Evolutionary conservation across 768 basidiomycete species (phyloP).

Genomic region (Rhodotorula toruloides): DNA sequence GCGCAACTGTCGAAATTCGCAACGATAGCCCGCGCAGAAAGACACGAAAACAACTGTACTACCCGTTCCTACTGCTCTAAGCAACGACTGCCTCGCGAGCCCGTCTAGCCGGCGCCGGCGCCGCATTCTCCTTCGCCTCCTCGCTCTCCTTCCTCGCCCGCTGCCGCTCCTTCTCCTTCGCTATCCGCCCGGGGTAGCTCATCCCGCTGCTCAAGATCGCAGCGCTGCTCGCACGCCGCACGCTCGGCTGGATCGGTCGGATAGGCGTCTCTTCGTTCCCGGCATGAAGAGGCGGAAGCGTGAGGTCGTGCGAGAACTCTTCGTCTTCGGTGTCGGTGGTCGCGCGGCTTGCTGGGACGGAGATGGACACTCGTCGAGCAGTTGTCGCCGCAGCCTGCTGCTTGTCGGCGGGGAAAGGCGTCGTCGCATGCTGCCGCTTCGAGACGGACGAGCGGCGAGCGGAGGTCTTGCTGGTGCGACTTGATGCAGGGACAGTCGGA

Average conservation of each 20-base stretch:
- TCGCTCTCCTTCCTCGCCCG: not conserved
- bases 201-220: not conserved
- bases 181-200: not conserved
- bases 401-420: conserved; percentile 9
- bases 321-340: not conserved
- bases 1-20: too few relatives aligned
- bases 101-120: not conserved
- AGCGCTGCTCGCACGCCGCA: not conserved
- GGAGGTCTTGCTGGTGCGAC: not conserved
- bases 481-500: not conserved
- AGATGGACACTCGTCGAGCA: not conserved
- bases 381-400: not conserved
- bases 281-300: conserved; percentile 1
- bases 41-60: too few relatives aligned
- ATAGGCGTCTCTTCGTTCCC: conserved; percentile 21
- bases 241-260: not conserved
- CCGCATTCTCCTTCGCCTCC: not conserved
- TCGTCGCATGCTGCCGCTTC: not conserved
- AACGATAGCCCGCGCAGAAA: too few relatives aligned
- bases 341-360: not conserved
- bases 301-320: conserved; percentile 11
- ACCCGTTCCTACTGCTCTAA: too few relatives aligned
- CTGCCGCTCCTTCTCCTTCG: too few relatives aligned
- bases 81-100: not conserved
- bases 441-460: not conserved